Evolutionary conservation across 1,139 yeast species (phyloP).

Genomic region (Geotrichum cucujoidarum): DNA sequence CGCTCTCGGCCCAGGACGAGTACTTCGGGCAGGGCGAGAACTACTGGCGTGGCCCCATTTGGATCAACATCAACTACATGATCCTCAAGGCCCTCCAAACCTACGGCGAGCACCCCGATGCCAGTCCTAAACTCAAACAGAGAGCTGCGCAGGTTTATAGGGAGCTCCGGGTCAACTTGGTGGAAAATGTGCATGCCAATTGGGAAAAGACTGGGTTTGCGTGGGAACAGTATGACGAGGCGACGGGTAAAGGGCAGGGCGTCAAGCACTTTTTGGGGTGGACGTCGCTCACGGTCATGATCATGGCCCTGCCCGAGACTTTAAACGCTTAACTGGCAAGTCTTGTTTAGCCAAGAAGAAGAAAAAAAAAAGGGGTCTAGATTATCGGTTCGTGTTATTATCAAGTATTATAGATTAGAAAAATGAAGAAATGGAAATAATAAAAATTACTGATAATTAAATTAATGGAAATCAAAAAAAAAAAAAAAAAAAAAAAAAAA

Average conservation of each 20-base stretch:
- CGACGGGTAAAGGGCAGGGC: conserved; percentile 69
- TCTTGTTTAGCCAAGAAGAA: no score
- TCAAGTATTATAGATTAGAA: no score
- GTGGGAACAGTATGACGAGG: conserved; percentile 87
- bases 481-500: not conserved
- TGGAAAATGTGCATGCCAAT: conserved; percentile 58
- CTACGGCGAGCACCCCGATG: conserved; percentile 40
- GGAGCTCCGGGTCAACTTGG: conserved; percentile 59
- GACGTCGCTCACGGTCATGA: conserved; percentile 76
- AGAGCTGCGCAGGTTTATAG: conserved; percentile 48
- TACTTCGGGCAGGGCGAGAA: conserved; percentile 75
- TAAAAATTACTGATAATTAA: no score
- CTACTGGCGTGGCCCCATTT: conserved; percentile 94
- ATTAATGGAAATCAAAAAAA: not conserved
- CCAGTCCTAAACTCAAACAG: conserved; percentile 29
- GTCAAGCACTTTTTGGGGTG: conserved; percentile 92
- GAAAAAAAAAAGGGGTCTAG: no score
- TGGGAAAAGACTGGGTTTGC: conserved; percentile 77
- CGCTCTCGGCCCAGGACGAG: conserved; percentile 65
- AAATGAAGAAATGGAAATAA: no score
- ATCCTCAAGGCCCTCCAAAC: conserved; percentile 62
- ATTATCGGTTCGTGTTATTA: no score
- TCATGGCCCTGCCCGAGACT: conserved; percentile 71
- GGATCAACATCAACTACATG: conserved; percentile 89
- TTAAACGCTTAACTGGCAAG: no score